Percentiles rank a stretch among this genome's conserved stretches.
These are phyloP conservation scores for Monosporascus sp. DNA, from an alignment of 2,329 filamentous ascomycete genomes.

Conservation along the genomic window DNA sequence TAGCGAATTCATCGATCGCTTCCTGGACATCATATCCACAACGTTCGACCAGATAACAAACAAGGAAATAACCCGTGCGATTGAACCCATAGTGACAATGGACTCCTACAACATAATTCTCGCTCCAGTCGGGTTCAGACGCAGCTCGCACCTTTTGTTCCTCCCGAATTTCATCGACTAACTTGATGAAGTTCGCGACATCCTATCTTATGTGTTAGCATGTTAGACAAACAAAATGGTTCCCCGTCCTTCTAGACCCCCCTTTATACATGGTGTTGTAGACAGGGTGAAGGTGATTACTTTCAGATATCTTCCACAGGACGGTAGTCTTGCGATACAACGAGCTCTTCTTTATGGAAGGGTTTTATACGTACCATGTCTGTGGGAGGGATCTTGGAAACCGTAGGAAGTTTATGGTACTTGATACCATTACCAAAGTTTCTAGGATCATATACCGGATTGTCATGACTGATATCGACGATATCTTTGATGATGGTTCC, in stretches of 20 bases:
- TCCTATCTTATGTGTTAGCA: constrained; percentile 27
- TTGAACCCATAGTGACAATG: constrained; percentile 98
- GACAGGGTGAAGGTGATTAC: no score
- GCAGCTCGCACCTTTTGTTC: constrained; percentile 44
- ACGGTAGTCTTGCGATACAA: background rate
- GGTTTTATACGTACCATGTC: constrained; percentile 40
- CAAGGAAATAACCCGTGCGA: constrained; percentile 85
- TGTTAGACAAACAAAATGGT: background rate
- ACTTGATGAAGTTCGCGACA: constrained; percentile 47
- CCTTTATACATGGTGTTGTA: background rate
- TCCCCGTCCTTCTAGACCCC: background rate
- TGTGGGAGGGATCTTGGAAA: constrained; percentile 81
- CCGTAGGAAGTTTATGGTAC: constrained; percentile 85
- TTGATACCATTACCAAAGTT: constrained; percentile 64
- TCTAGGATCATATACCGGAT: constrained; percentile 79
- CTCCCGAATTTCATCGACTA: constrained; percentile 56
- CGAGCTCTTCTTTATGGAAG: constrained; percentile 27
- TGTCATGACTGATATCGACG: constrained; percentile 87
- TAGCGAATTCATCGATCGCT: constrained; percentile 74
- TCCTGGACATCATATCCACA: constrained; percentile 67
- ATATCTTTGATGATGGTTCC: constrained; percentile 65
- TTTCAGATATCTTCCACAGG: no score
- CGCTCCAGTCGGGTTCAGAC: constrained; percentile 34
- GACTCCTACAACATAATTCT: constrained; percentile 63
- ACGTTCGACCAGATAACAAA: constrained; percentile 83